Evolutionary conservation across 169 alveolate genomes (phyloP), one percentile per base, ranked within the genome.

Genomic region (Plasmodium blacklocki): DNA sequence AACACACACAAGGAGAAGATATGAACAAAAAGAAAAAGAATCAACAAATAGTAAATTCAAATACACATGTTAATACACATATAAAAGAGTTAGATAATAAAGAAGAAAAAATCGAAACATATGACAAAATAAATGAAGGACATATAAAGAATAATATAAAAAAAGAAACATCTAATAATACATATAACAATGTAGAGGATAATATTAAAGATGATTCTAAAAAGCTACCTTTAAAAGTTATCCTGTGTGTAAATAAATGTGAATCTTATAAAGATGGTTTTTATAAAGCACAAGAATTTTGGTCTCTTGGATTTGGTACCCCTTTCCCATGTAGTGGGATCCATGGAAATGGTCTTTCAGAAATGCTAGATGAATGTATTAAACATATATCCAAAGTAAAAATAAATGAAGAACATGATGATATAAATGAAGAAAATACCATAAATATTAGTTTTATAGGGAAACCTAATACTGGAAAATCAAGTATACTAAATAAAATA

Each of bases 271-370:
- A 93, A 66, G 91, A 90, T 21, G 96, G 96, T 26, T 87, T 75
- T 29, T 87, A 89, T 43, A 85, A 91, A 59, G 95, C 96, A 2
- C 94, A 94, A 90, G 93, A 92, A 64, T 94, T 94, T 73, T 94
- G 96, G 96, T 70, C 88, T 15, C 67, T 94, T 26, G 96, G 96
- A 50, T 88, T 94, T 47, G 96, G 95, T 1, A 47, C 70, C n/a
- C 96, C 96, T 23, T 92, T 88, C 26, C 95, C 96, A 15, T 91
- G 92, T 56, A 94, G 96, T 74, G 96, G 95, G 11, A 62, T 92
- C 32, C 96, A 94, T 54, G 96, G 96, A 9, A 92, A 87, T 50
- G 96, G 96, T 12, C 62, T 94, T 11, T 93, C 94, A 8, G 96
- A 94, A 72, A 85, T 94, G 4, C 92, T 94, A 52, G 93, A 92